Conservation (phyloP, 75 land plant species). For the Picea glauca region DNA sequence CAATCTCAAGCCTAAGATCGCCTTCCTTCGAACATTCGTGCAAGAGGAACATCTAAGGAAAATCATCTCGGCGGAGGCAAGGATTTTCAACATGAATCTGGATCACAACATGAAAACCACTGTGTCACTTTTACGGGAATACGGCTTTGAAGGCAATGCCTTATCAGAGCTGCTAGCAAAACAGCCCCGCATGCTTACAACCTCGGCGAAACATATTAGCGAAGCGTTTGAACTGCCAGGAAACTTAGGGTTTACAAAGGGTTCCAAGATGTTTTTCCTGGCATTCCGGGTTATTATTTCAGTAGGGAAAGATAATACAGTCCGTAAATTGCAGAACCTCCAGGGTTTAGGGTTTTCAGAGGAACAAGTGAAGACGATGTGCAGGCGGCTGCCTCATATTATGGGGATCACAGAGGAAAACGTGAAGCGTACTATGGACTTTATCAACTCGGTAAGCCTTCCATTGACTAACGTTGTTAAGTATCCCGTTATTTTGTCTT, state of each 20-base stretch:
- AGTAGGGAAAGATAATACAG: not conserved
- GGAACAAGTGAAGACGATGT: constrained; percentile 11
- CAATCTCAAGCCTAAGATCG: constrained; percentile 15
- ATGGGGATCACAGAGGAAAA: constrained; percentile 15
- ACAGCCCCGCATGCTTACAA: constrained; percentile 15
- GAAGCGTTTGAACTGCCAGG: constrained; percentile 3
- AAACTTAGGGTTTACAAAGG: constrained; percentile 14
- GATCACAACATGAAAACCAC: not conserved
- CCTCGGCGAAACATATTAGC: not conserved
- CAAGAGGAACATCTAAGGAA: constrained; percentile 7
- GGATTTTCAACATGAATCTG: constrained; percentile 1
- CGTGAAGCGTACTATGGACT: constrained; percentile 9
- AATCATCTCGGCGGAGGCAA: constrained; percentile 3
- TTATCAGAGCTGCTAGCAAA: constrained; percentile 12
- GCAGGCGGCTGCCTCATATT: constrained; percentile 8
- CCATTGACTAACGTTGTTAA: not conserved
- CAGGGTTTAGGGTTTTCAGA: constrained; percentile 12
- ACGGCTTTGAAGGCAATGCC: constrained; percentile 19
- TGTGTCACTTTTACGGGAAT: constrained; percentile 11
- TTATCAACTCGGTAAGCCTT: constrained; percentile 5
- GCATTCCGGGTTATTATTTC: not conserved
- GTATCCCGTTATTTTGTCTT: constrained; percentile 14
- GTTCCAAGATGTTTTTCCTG: constrained; percentile 18
- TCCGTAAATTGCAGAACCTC: constrained; percentile 15
- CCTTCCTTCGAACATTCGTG: constrained; percentile 14